A percentile compares a stretch with the other conserved stretches of the same genome.
Conservation (phyloP, 106 monocot species). For the Phalaenopsis aphrodite region DNA sequence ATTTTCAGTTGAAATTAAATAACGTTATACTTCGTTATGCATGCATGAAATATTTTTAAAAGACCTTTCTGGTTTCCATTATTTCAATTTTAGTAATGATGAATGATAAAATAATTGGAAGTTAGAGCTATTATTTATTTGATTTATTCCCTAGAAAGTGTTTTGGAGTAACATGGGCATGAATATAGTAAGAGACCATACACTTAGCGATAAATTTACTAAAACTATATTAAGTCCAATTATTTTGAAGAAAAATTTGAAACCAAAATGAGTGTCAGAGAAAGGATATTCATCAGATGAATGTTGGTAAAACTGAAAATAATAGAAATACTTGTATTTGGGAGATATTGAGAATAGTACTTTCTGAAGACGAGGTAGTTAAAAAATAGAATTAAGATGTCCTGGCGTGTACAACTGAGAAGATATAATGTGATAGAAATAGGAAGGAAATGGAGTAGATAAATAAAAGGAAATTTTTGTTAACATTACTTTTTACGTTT, state of each 20-base stretch:
- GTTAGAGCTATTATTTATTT: not conserved
- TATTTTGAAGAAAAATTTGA: not conserved
- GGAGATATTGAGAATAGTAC: not conserved
- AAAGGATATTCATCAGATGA: not conserved
- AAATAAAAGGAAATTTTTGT: not conserved
- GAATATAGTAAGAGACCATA: not conserved
- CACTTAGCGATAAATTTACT: not conserved
- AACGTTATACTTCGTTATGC: not conserved
- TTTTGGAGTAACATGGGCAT: no score
- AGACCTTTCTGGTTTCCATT: not conserved
- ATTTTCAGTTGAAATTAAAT: not conserved
- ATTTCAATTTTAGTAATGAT: not conserved
- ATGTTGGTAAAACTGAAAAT: not conserved
- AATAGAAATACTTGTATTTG: not conserved
- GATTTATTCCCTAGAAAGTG: not conserved
- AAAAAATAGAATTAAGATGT: not conserved
- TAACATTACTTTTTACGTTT: not conserved
- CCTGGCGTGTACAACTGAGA: not conserved
- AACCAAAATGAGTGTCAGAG: not conserved
- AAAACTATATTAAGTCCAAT: not conserved
- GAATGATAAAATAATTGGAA: not conserved
- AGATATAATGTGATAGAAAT: not conserved
- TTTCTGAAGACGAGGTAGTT: not conserved
- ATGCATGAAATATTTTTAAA: not conserved
- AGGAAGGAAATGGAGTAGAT: not conserved